Conservation (phyloP, 805 yeast species). For the Metschnikowia lunata region DNA sequence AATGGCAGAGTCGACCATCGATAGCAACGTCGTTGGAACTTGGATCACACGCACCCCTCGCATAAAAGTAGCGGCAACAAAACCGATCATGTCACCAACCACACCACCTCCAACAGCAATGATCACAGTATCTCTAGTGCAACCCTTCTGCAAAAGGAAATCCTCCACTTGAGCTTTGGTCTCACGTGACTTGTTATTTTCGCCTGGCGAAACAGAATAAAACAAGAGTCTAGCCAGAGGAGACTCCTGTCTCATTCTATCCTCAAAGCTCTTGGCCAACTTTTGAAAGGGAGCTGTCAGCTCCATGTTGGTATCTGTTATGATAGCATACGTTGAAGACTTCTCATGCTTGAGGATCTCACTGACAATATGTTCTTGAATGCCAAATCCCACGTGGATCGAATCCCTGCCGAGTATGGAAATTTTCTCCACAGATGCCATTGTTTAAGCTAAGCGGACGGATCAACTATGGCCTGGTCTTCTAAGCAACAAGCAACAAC, state of each 20-base stretch:
- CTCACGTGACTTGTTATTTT: conserved; percentile 78
- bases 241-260: conserved; percentile 28
- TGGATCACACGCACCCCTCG: conserved; percentile 94
- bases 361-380: conserved; percentile 66
- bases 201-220: conserved; percentile 87
- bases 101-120: conserved; percentile 98
- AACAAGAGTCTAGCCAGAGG: conserved; percentile 63
- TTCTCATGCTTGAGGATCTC: conserved; percentile 58
- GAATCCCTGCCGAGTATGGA: conserved; percentile 76
- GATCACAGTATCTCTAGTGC: conserved; percentile 93
- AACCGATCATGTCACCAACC: conserved; percentile 98
- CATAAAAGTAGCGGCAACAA: conserved; percentile 99
- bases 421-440: conserved; percentile 46
- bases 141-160: conserved; percentile 71
- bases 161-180: conserved; percentile 95
- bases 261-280: conserved; percentile 41
- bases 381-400: conserved; percentile 86
- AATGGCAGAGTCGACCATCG: conserved; percentile 97
- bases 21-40: conserved; percentile 85
- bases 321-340: conserved; percentile 88
- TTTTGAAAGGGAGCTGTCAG: conserved; percentile 56
- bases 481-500: neutral
- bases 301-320: conserved; percentile 80
- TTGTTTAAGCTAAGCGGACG: neutral
- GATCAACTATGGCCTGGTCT: too few relatives aligned